Conservation (phyloP, 129 eudicot species). For the Cynara cardunculus region DNA sequence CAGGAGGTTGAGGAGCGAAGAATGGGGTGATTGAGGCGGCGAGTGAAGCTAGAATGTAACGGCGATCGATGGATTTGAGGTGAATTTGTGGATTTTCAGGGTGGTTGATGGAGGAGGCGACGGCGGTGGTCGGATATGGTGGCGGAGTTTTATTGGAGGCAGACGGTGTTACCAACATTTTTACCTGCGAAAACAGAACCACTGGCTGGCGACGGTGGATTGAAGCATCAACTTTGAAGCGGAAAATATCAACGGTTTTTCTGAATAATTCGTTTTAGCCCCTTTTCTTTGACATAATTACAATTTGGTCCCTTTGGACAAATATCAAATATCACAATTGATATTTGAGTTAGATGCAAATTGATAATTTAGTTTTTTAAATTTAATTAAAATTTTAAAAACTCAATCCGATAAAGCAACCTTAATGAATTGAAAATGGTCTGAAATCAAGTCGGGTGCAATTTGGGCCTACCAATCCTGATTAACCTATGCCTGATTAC, state of each 20-base stretch:
- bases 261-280: background rate
- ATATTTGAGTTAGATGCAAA: background rate
- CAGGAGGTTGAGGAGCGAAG: constrained; percentile 27
- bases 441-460: no score
- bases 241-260: constrained; percentile 32
- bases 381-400: no score
- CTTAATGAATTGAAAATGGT: background rate
- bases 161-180: constrained; percentile 28
- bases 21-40: constrained; percentile 50
- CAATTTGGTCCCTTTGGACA: background rate
- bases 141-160: constrained; percentile 34
- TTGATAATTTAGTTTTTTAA: background rate
- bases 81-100: constrained; percentile 13
- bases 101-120: constrained; percentile 23
- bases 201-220: constrained; percentile 15
- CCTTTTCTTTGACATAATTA: background rate
- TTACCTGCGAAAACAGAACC: constrained; percentile 18
- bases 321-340: no score
- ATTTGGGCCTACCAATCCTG: no score
- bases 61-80: constrained; percentile 49
- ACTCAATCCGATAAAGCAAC: background rate
- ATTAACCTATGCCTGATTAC: no score
- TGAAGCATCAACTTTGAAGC: background rate
- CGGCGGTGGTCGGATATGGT: constrained; percentile 20
- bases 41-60: constrained; percentile 55